Evolutionary conservation across 2,329 filamentous ascomycete species (phyloP).

Genomic region (Clarireedia paspali): DNA sequence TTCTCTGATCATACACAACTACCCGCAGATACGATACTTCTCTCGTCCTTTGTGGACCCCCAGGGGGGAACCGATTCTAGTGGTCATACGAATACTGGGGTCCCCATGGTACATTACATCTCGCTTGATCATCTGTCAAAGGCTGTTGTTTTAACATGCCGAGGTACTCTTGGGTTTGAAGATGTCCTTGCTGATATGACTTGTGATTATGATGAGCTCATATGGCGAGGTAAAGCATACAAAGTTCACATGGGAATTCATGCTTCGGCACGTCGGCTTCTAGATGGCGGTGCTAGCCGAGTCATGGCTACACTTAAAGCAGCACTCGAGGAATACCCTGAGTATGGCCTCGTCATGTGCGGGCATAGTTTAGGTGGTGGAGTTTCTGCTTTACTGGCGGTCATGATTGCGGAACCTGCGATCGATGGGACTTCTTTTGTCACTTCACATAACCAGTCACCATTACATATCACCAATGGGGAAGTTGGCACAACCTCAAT

Average conservation of each 20-base stretch:
- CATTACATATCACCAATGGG: conserved; percentile 54
- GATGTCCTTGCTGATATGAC: conserved; percentile 51
- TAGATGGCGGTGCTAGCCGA: conserved; percentile 40
- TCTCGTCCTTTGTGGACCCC: conserved; percentile 49
- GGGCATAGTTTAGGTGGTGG: conserved; percentile 48
- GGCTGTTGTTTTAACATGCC: conserved; percentile 46
- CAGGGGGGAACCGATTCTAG: conserved; percentile 43
- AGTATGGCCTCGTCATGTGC: conserved; percentile 48
- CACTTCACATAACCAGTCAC: conserved; percentile 61
- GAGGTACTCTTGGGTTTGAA: conserved; percentile 49
- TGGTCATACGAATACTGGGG: conserved; percentile 42
- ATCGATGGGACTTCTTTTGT: conserved; percentile 35
- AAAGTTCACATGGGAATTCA: conserved; percentile 51
- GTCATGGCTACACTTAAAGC: conserved; percentile 45
- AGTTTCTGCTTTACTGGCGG: conserved; percentile 46
- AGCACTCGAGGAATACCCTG: conserved; percentile 44
- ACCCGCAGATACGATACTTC: conserved; percentile 46
- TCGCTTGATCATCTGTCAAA: conserved; percentile 50
- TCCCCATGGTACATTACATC: conserved; percentile 49
- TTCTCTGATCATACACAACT: conserved; percentile 57
- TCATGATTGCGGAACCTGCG: conserved; percentile 43
- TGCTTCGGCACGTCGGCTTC: conserved; percentile 43
- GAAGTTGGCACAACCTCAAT: conserved; percentile 16
- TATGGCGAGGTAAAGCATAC: conserved; percentile 42
- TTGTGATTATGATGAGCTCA: conserved; percentile 45